These are phyloP conservation scores for Zoysia pacifica DNA, from an alignment of 176 grass and related monocot species.

Conservation along the genomic window DNA sequence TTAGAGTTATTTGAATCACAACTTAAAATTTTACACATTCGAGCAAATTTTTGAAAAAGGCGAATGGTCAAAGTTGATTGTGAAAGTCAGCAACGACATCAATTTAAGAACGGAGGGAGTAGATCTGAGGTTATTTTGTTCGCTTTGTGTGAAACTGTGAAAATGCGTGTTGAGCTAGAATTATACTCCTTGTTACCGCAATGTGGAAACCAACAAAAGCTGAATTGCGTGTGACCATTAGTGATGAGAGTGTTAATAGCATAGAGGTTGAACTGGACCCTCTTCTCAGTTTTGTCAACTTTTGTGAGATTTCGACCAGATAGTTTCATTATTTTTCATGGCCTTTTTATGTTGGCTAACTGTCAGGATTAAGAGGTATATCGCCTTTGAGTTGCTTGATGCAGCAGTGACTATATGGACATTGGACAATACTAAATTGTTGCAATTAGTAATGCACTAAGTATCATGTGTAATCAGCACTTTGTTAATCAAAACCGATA, in stretches of 20 bases:
- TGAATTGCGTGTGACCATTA: conserved; percentile 41
- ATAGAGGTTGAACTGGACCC: neutral
- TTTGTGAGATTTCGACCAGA: conserved; percentile 11
- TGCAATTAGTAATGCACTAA: no score
- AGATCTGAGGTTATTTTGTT: conserved; percentile 41
- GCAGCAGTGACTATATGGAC: neutral
- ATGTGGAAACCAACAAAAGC: conserved; percentile 42
- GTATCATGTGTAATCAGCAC: no score
- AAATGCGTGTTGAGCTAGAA: conserved; percentile 34
- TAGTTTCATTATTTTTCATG: conserved; percentile 13
- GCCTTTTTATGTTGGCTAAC: neutral
- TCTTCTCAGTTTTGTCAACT: conserved; percentile 17
- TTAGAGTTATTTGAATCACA: no score
- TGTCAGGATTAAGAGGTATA: conserved; percentile 18
- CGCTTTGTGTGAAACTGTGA: conserved; percentile 36
- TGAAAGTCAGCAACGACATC: no score
- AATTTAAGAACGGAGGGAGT: neutral
- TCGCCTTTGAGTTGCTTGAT: neutral
- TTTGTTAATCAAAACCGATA: no score
- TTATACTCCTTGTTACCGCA: conserved; percentile 14
- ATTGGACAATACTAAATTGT: no score
- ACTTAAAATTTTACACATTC: no score
- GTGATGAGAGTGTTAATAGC: neutral
- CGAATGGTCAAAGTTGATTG: no score
- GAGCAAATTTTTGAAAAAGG: no score